Conservation (phyloP, 2,329 filamentous ascomycete species). For the Pyrenophora teres region DNA sequence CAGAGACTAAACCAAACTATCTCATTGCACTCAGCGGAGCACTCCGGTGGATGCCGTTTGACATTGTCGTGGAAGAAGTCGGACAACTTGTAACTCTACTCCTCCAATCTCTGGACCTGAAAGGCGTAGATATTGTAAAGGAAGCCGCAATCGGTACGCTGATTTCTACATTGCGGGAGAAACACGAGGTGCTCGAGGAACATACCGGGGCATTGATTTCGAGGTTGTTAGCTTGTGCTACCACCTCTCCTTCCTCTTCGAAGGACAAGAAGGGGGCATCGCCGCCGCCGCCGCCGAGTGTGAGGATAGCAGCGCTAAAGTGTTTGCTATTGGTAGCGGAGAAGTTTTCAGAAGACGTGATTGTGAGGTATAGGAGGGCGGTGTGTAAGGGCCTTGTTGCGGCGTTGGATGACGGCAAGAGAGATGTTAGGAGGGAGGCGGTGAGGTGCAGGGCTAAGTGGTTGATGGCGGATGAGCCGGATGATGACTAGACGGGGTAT, state of each 20-base stretch:
- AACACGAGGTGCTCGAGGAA: constrained; percentile 58
- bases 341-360: constrained; percentile 54
- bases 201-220: constrained; percentile 63
- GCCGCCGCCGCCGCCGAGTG: constrained; percentile 41
- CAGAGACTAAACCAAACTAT: constrained; percentile 61
- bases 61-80: constrained; percentile 64
- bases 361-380: constrained; percentile 61
- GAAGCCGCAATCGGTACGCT: constrained; percentile 65
- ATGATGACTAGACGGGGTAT: constrained; percentile 48
- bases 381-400: constrained; percentile 61
- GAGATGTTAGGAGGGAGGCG: constrained; percentile 65
- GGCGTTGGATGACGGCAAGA: constrained; percentile 66
- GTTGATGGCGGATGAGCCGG: constrained; percentile 63
- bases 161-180: constrained; percentile 62
- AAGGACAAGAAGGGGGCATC: neutral
- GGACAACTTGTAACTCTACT: constrained; percentile 63
- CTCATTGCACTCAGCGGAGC: constrained; percentile 67
- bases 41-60: constrained; percentile 63
- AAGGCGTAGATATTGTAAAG: constrained; percentile 59
- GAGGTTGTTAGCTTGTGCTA: constrained; percentile 57
- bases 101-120: constrained; percentile 65
- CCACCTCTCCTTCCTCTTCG: neutral
- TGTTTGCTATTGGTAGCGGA: constrained; percentile 56
- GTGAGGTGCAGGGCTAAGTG: constrained; percentile 66
- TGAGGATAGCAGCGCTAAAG: constrained; percentile 54